Conservation (phyloP, 257 asterid genomes). For the Datura wrightii region DNA sequence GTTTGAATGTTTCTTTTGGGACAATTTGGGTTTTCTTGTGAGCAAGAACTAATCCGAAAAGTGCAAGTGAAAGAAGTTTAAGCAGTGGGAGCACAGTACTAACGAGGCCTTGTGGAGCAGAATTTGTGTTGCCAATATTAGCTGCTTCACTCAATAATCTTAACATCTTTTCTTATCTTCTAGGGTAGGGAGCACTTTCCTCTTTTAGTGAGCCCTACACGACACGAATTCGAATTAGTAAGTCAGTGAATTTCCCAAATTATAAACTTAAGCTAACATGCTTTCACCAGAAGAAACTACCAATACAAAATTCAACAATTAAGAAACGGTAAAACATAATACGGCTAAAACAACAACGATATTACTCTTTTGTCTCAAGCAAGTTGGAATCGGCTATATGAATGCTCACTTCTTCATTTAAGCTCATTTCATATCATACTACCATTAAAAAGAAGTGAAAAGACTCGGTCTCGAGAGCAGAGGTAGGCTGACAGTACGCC, state of each 20-base stretch:
- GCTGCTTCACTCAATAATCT: neutral
- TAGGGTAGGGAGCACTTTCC: neutral
- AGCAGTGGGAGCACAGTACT: constrained; percentile 67
- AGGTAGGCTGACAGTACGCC: too few relatives aligned
- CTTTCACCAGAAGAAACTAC: neutral
- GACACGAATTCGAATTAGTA: neutral
- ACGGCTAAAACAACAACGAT: too few relatives aligned
- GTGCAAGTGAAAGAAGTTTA: constrained; percentile 73
- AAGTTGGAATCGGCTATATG: too few relatives aligned
- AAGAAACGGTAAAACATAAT: neutral
- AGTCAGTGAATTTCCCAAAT: too few relatives aligned
- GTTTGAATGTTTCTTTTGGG: constrained; percentile 85
- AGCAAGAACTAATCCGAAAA: constrained; percentile 70
- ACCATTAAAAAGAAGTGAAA: too few relatives aligned
- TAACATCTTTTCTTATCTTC: neutral
- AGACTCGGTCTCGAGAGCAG: too few relatives aligned
- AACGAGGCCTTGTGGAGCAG: constrained; percentile 35
- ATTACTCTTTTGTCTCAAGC: too few relatives aligned
- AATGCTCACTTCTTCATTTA: too few relatives aligned
- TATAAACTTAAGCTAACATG: too few relatives aligned
- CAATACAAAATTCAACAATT: neutral
- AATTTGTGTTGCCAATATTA: neutral
- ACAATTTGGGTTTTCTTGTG: constrained; percentile 73
- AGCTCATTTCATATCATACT: too few relatives aligned
- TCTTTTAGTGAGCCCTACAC: neutral